A percentile compares a stretch with the other conserved stretches of the same genome.
Conservation (phyloP, 768 basidiomycete species). For the Terana coerulea region DNA sequence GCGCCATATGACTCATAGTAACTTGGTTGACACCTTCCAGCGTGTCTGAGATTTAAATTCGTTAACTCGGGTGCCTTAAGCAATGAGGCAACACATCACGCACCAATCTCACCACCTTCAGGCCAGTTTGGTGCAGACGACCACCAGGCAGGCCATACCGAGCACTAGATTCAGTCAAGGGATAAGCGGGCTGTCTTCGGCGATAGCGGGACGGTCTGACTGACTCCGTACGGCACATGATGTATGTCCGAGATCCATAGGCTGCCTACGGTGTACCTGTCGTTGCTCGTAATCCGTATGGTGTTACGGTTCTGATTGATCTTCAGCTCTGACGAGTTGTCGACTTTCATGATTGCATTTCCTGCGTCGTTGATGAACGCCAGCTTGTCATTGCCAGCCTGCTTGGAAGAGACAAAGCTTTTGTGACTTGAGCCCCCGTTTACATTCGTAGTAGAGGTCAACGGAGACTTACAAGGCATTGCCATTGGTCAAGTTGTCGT, state of each 20-base stretch:
- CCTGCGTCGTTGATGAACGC: conserved; percentile 64
- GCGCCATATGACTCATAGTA: conserved; percentile 62
- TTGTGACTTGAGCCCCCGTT: neutral
- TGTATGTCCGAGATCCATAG: conserved; percentile 63
- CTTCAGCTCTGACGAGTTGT: conserved; percentile 56
- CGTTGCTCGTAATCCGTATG: conserved; percentile 57
- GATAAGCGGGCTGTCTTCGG: conserved; percentile 49
- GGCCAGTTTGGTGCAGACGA: conserved; percentile 59
- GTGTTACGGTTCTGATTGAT: conserved; percentile 59
- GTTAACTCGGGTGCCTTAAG: neutral
- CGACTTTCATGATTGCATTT: conserved; percentile 74
- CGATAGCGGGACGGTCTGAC: conserved; percentile 22
- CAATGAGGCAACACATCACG: neutral
- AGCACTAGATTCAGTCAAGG: conserved; percentile 41
- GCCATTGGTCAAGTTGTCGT: conserved; percentile 69
- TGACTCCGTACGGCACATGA: conserved; percentile 61
- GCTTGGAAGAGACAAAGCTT: conserved; percentile 45
- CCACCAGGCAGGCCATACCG: conserved; percentile 69
- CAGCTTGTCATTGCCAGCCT: conserved; percentile 45
- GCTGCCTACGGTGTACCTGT: conserved; percentile 53
- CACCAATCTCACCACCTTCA: conserved; percentile 44
- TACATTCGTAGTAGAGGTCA: neutral
- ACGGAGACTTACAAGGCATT: conserved; percentile 45
- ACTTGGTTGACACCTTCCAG: conserved; percentile 78
- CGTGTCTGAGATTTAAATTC: conserved; percentile 42